Evolutionary conservation across 1,284 basidiomycete species (phyloP).

Genomic region (Cryptococcus wingfieldii): DNA sequence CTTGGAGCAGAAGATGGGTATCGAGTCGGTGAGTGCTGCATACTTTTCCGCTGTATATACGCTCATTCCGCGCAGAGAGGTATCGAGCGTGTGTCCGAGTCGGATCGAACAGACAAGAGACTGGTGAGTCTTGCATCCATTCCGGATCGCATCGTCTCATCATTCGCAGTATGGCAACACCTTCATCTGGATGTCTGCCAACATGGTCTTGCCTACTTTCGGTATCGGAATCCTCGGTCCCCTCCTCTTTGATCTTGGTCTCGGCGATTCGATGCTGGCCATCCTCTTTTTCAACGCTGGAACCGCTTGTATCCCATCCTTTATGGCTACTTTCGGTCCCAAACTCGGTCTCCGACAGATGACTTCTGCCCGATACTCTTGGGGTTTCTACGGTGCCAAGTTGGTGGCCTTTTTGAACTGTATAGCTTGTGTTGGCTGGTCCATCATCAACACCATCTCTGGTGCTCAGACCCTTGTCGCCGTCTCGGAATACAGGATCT

Average conservation of each 20-base stretch:
- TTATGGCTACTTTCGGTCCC: slow-evolving; percentile 38
- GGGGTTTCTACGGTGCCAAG: slow-evolving; percentile 45
- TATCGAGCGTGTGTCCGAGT: slow-evolving; percentile 38
- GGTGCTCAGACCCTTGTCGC: slow-evolving; percentile 38
- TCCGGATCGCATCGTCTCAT: background rate
- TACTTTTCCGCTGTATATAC: background rate
- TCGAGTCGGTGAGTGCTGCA: slow-evolving; percentile 29
- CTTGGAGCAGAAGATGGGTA: slow-evolving; percentile 26
- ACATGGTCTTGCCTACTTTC: slow-evolving; percentile 40
- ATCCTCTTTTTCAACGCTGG: slow-evolving; percentile 34
- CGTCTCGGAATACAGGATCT: slow-evolving; percentile 40
- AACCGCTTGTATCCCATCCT: slow-evolving; percentile 28
- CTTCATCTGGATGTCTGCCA: slow-evolving; percentile 26
- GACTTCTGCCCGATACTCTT: slow-evolving; percentile 47
- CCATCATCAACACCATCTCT: slow-evolving; percentile 48
- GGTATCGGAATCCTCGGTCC: slow-evolving; percentile 36
- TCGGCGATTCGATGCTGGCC: slow-evolving; percentile 36
- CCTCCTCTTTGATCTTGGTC: slow-evolving; percentile 25
- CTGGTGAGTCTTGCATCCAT: slow-evolving; percentile 14
- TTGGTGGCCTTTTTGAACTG: slow-evolving; percentile 35
- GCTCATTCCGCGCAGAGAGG: slow-evolving; percentile 18
- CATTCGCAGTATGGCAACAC: slow-evolving; percentile 21
- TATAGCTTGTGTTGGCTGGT: slow-evolving; percentile 43
- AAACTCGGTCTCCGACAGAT: slow-evolving; percentile 47
- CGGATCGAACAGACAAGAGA: slow-evolving; percentile 23